Percentiles rank a stretch among this genome's conserved stretches.
Evolutionary conservation across 306 rosid species (phyloP).

Genomic region (Inga oerstediana): DNA sequence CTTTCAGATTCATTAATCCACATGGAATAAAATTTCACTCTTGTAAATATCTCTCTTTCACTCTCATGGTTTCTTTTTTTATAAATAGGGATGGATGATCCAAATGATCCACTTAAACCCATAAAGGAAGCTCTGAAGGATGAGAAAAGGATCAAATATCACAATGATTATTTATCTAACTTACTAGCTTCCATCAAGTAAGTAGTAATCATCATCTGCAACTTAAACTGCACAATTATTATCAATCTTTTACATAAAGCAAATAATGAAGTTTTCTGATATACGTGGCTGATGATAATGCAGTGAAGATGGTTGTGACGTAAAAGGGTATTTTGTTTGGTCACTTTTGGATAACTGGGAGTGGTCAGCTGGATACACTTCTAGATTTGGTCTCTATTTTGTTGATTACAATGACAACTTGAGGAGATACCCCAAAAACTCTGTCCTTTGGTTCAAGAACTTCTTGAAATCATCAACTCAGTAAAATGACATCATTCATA

Average conservation of each 20-base stretch:
- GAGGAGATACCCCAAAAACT: constrained; percentile 76
- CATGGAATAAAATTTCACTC: background rate
- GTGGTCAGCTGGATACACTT: constrained; percentile 73
- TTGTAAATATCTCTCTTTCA: background rate
- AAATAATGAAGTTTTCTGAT: background rate
- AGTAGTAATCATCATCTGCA: background rate
- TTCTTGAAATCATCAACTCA: constrained; percentile 52
- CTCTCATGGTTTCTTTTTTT: background rate
- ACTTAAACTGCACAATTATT: background rate
- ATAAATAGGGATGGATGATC: constrained; percentile 81
- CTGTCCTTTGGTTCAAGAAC: constrained; percentile 72
- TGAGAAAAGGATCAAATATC: constrained; percentile 71
- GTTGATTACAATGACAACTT: constrained; percentile 71
- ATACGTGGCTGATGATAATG: background rate
- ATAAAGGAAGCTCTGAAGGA: constrained; percentile 66
- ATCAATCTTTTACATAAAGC: background rate
- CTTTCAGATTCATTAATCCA: background rate
- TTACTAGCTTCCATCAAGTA: constrained; percentile 67
- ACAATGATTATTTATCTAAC: constrained; percentile 62
- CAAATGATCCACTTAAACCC: constrained; percentile 45
- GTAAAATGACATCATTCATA: background rate
- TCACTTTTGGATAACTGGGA: constrained; percentile 86
- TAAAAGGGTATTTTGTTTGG: constrained; percentile 84
- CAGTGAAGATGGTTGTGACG: constrained; percentile 88
- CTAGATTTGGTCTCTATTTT: constrained; percentile 79